These are phyloP conservation scores for Ostreobium quekettii DNA, from an alignment of 139 green algal genomes.

Conservation along the genomic window DNA sequence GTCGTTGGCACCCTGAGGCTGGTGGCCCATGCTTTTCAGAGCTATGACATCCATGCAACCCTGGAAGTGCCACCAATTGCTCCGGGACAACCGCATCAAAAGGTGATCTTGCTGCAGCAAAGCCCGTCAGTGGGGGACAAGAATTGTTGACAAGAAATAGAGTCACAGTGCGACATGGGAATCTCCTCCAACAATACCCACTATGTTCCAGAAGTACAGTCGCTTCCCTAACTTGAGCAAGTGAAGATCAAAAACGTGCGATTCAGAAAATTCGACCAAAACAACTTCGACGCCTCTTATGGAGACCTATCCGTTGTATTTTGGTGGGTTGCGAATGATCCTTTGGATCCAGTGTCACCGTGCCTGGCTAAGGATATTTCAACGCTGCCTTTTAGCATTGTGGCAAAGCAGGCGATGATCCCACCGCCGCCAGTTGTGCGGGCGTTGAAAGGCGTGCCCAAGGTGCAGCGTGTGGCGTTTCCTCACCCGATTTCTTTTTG, in stretches of 20 bases:
- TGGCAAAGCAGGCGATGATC: background rate
- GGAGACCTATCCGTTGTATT: no score
- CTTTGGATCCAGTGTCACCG: background rate
- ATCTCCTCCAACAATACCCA: no score
- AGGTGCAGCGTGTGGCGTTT: background rate
- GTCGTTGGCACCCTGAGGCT: constrained; percentile 53
- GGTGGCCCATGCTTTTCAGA: constrained; percentile 62
- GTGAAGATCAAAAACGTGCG: background rate
- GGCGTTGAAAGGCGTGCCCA: background rate
- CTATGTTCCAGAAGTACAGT: no score
- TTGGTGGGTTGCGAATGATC: no score
- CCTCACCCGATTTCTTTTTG: background rate
- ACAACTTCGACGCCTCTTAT: no score
- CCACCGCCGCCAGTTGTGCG: background rate
- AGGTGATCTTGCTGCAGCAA: no score
- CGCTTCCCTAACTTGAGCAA: constrained; percentile 1
- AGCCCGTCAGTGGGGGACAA: no score
- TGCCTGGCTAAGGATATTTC: background rate
- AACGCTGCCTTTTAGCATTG: background rate
- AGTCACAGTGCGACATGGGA: no score
- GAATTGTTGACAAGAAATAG: no score
- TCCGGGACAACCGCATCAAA: constrained; percentile 29
- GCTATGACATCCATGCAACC: constrained; percentile 63
- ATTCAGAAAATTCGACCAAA: no score
- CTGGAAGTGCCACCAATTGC: constrained; percentile 44